These are phyloP conservation scores for Leishmania tarentolae DNA, from an alignment of 208 protist species.

Conservation along the genomic window DNA sequence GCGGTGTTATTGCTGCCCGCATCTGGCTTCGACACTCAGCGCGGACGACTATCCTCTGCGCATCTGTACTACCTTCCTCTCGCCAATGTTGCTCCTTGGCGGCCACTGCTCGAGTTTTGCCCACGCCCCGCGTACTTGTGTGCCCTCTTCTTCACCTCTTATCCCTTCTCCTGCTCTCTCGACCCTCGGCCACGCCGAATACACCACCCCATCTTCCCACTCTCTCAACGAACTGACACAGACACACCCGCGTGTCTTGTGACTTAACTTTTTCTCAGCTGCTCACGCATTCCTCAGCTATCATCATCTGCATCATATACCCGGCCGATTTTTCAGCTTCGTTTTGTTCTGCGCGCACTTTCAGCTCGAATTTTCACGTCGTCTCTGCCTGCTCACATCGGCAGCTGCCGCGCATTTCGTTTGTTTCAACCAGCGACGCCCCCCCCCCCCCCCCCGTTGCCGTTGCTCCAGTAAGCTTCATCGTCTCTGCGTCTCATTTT, in stretches of 20 bases:
- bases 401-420: neutral
- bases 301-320: neutral
- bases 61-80: neutral
- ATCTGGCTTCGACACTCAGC: neutral
- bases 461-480: too few species aligned
- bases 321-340: neutral
- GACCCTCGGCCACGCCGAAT: neutral
- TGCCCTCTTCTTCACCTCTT: neutral
- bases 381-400: too few species aligned
- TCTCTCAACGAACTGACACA: neutral
- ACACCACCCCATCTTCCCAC: neutral
- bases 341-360: neutral
- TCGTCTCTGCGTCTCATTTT: neutral
- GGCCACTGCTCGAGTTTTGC: neutral
- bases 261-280: neutral
- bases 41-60: neutral
- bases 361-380: too few species aligned
- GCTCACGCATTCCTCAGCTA: neutral
- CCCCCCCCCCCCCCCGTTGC: neutral
- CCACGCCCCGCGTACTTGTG: neutral
- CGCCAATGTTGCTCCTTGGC: neutral
- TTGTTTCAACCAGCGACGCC: neutral
- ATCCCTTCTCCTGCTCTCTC: neutral
- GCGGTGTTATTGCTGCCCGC: neutral
- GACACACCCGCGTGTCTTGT: neutral